Evolutionary conservation across 345 rosid species (phyloP), one percentile per base, ranked within the genome.

Genomic region (Brassica juncea): DNA sequence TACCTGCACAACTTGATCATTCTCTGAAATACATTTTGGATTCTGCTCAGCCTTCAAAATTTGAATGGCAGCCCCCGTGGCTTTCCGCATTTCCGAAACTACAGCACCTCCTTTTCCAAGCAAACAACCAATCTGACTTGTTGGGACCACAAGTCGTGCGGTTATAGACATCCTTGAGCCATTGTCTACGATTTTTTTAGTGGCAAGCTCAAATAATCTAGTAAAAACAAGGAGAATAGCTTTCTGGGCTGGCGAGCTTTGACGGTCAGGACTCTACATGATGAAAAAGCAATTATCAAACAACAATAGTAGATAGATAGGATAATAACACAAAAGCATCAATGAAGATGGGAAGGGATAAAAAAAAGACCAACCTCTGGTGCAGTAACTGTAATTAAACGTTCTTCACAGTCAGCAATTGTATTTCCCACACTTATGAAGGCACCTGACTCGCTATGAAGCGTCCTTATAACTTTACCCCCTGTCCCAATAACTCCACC

Each of bases 1-100:
- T 73, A 92, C 98, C 97, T 94, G 97, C 42, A 92, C 94, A 72
- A 94, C 89, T 86, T 87, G 90, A 82, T 92, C 97, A 70, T 82
- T 85, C 84, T 85, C 90, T 25, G 80, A 68, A 23, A 84, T 85
- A 77, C 94, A 94, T 81, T 88, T 92, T 19, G 93, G 91, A 69
- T 83, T 81, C 86, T 85, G 90, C 76, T 87, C 91, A 66, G 55
- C 81, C 74, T 81, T 81, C 77, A 77, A 77, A 79, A 94, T 80
- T 78, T 86, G 77, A 62, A 94, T 87, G 73, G 74, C 25, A 49
- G 97, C 70, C 67, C 97, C 86, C 72, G 97, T 90, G 35, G 39
- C 77, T 75, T 77, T 89, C 81, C 98, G 90, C 85, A 92, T 90
- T 81, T 91, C 96, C 23, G 97, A 87, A 76, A 92, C 82, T 73